Percentiles rank a stretch among this genome's conserved stretches.
phyloP scores from a whole-genome alignment of 2,329 filamentous ascomycete species.

The Emergomyces africanus region DNA sequence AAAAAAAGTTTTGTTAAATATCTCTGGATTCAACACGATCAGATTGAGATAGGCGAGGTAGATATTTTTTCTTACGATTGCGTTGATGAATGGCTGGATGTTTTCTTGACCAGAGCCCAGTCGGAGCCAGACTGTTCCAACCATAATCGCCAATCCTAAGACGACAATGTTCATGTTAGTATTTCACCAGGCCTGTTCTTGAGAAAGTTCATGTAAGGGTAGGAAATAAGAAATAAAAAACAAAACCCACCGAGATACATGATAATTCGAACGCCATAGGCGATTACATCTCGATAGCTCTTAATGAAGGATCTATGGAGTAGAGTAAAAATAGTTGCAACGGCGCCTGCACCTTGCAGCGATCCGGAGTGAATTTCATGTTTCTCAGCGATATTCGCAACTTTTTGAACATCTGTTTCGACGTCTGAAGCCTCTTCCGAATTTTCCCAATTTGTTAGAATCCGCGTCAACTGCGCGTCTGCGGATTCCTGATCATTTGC shows the following conservation, averaged over 20 bases:
- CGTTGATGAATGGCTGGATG: constrained; percentile 72
- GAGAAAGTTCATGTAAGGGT: not conserved
- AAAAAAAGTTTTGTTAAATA: not conserved
- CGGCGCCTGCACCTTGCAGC: constrained; percentile 28
- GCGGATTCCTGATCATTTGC: constrained; percentile 35
- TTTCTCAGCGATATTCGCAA: constrained; percentile 14
- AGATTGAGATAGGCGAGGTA: not conserved
- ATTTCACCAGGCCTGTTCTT: not conserved
- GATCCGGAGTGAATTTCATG: constrained; percentile 15
- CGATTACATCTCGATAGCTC: constrained; percentile 69
- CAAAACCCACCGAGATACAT: constrained; percentile 72
- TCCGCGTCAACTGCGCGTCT: constrained; percentile 36
- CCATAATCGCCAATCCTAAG: constrained; percentile 64
- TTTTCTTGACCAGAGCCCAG: constrained; percentile 54
- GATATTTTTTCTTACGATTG: constrained; percentile 40
- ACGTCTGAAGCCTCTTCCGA: constrained; percentile 32
- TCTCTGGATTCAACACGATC: not conserved
- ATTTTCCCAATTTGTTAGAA: constrained; percentile 44
- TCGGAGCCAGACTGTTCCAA: constrained; percentile 78
- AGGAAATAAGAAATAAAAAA: too few relatives aligned
- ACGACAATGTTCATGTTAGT: not conserved
- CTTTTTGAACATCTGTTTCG: constrained; percentile 17
- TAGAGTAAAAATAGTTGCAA: constrained; percentile 48
- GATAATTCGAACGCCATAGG: constrained; percentile 66
- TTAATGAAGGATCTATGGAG: constrained; percentile 73